A percentile compares a stretch with the other conserved stretches of the same genome.
These are phyloP conservation scores for Colletotrichum sojae DNA, from an alignment of 2,329 filamentous ascomycete genomes.

Conservation along the genomic window DNA sequence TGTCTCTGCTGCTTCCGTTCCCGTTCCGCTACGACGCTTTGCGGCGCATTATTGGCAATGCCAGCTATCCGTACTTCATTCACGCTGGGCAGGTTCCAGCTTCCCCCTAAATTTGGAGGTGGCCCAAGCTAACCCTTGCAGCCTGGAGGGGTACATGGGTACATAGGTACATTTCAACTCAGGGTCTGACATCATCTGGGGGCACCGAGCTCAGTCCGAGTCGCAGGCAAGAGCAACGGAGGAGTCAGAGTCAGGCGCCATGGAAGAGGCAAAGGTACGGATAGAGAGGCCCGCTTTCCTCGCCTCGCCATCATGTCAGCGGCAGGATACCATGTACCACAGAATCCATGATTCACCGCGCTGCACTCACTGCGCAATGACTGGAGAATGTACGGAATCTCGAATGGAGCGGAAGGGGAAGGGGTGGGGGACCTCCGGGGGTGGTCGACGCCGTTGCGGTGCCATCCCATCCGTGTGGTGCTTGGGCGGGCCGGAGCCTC, in stretches of 20 bases:
- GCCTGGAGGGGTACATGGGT: not conserved
- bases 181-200: constrained; percentile 37
- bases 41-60: constrained; percentile 8
- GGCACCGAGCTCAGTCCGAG: constrained; percentile 36
- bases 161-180: not conserved
- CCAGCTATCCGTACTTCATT: not conserved
- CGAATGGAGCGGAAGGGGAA: constrained; percentile 7
- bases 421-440: not conserved
- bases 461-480: constrained; percentile 38
- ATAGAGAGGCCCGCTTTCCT: constrained; percentile 18
- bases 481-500: constrained; percentile 33
- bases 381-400: constrained; percentile 31
- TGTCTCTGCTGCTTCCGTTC: not conserved
- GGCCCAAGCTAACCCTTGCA: not conserved
- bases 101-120: not conserved
- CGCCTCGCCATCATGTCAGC: constrained; percentile 20
- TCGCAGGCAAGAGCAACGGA: not conserved
- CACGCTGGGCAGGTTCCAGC: too few species aligned
- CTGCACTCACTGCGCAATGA: constrained; percentile 5
- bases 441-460: constrained; percentile 14
- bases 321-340: not conserved
- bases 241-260: not conserved
- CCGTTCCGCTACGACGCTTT: not conserved
- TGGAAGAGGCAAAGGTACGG: not conserved
- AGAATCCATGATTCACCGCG: not conserved